phyloP scores from a whole-genome alignment of 495 filamentous ascomycete species.

The Aspergillus bridgeri region DNA sequence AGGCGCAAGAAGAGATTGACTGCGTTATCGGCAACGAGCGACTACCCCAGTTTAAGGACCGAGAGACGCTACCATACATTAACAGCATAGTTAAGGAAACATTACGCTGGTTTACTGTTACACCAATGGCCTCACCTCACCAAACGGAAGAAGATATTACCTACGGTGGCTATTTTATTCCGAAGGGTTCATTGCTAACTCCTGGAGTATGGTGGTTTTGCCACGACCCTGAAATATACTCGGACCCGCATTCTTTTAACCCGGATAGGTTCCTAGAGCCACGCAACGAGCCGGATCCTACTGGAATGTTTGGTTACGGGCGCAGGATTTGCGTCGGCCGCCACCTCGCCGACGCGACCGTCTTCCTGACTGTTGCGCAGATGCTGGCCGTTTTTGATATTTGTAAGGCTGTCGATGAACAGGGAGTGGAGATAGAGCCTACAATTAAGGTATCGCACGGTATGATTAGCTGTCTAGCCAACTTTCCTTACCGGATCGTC shows the following conservation, averaged over 20 bases:
- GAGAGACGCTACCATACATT: conserved; percentile 38
- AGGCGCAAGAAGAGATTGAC: conserved; percentile 59
- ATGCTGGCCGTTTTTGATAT: conserved; percentile 40
- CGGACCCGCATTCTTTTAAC: conserved; percentile 20
- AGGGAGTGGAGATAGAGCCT: conserved; percentile 27
- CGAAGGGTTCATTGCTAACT: conserved; percentile 48
- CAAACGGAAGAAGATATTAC: conserved; percentile 50
- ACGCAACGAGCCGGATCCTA: conserved; percentile 23
- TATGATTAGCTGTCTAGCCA: no score
- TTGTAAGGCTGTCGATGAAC: conserved; percentile 24
- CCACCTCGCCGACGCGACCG: conserved; percentile 30
- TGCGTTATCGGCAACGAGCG: conserved; percentile 36
- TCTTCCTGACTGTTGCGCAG: conserved; percentile 35
- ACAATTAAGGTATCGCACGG: no score
- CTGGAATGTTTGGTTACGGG: conserved; percentile 42
- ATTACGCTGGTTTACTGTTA: conserved; percentile 43
- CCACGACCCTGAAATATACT: conserved; percentile 19
- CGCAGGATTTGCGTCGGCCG: conserved; percentile 40
- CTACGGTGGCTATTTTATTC: conserved; percentile 49
- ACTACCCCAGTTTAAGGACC: conserved; percentile 27
- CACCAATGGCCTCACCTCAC: conserved; percentile 52
- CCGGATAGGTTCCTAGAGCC: conserved; percentile 35
- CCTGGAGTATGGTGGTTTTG: conserved; percentile 33
- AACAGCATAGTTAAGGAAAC: conserved; percentile 41
- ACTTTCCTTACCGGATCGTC: no score